Base-by-base conservation (phyloP, 1,284 basidiomycete species). In the Ceratobasidium papillatum region DNA sequence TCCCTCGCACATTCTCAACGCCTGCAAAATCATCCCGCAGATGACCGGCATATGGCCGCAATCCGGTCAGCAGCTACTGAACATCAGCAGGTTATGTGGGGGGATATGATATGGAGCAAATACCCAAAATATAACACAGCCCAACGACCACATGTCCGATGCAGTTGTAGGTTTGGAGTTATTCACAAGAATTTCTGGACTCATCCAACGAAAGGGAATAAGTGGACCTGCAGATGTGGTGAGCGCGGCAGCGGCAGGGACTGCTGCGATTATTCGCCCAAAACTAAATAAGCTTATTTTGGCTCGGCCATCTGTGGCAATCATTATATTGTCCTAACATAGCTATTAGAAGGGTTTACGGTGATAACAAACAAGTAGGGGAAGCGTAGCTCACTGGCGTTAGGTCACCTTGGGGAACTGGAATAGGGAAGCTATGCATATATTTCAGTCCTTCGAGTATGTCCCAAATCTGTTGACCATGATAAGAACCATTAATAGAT, bases 71-170 rank as follows among this genome's bases (percentile, higher is more conserved):
- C 9, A 66, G 3, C 64, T 66, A n/a, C 3, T 17, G 30, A 5
- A 19, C 9, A 14, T 34, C 17, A 38, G 34, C 19, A n/a, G 14
- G 17, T 27, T 2, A 4, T 17, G n/a, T 22, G 8, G 7, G 3
- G 34, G 8, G 14, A 14, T 0, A 22, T 19, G 19, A 19, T 36
- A 25, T 12, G n/a, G 8, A 19, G 9, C 5, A 68, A 5, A 0
- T 71, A 61, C 68, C 68, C 68, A 71, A 34, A 59, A 71, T 17
- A 7, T 27, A n/a, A 71, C 45, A 51, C 68, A 71, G 1, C 68
- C 68, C 41, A 71, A 22, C 2, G 68, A 47, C 68, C 68, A 71
- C 68, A 71, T 71, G 43, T 71, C 68, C 8, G 68, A 71, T 32
- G 49, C 68, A 2, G 68, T 51, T 0, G 68, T 49, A 27, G 49